Conservation (phyloP, 305 asterid genomes). For the Plantago rigida region DNA sequence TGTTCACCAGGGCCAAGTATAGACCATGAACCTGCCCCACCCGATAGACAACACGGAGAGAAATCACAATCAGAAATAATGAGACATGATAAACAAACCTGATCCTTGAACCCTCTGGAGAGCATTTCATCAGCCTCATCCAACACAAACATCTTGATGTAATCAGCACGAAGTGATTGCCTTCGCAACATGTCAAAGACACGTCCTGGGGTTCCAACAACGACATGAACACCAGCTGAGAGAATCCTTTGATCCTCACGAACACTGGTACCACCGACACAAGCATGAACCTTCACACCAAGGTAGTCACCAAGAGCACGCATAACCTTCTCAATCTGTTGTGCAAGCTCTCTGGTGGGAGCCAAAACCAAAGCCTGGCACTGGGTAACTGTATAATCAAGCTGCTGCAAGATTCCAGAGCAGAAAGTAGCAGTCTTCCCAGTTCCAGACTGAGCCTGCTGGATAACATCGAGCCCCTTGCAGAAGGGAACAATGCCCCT, state of each 20-base stretch:
- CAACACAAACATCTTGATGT: constrained; percentile 56
- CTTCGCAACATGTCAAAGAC: constrained; percentile 64
- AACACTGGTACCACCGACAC: constrained; percentile 71
- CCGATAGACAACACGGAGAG: too few species aligned
- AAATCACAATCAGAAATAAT: too few species aligned
- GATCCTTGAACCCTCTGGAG: constrained; percentile 67
- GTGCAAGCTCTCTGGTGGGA: constrained; percentile 60
- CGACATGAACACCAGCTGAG: constrained; percentile 64
- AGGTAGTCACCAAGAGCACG: constrained; percentile 70
- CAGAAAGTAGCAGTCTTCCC: constrained; percentile 70
- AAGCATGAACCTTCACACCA: constrained; percentile 69
- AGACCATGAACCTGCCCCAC: too few species aligned
- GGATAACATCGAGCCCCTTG: constrained; percentile 65
- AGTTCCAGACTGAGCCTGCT: constrained; percentile 72
- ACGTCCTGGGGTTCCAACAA: constrained; percentile 76
- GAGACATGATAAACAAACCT: constrained; percentile 31
- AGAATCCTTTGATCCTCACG: constrained; percentile 71
- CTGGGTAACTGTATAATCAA: constrained; percentile 49
- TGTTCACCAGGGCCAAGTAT: too few species aligned
- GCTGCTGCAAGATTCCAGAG: constrained; percentile 63
- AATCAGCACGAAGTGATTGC: constrained; percentile 53
- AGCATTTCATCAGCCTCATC: constrained; percentile 81
- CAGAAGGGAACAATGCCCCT: constrained; percentile 67
- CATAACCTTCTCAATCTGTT: constrained; percentile 67
- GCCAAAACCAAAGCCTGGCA: constrained; percentile 75